Evolutionary conservation across 352 stramenopile species (phyloP).

Genomic region (Globisporangium polare): DNA sequence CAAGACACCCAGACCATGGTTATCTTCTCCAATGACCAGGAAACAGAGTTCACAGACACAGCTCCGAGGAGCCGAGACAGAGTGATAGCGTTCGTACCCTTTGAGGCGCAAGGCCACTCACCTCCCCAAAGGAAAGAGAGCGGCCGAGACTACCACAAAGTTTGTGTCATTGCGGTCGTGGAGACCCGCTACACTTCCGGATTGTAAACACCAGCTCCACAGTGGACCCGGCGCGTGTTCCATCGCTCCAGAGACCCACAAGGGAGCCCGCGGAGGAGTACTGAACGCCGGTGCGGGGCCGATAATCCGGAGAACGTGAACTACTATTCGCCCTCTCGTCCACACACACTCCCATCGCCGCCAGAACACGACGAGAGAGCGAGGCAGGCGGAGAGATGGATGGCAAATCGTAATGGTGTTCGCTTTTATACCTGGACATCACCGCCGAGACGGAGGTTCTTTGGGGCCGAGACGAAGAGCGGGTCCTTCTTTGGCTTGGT

Average conservation of each 20-base stretch:
- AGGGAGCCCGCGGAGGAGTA: conserved; percentile 2
- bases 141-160: conserved; percentile 68
- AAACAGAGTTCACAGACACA: conserved; percentile 12
- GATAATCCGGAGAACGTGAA: conserved; percentile 20
- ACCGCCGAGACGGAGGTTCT: conserved; percentile 95
- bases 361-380: not conserved
- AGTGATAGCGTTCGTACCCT: conserved; percentile 61
- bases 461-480: conserved; percentile 92
- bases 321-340: conserved; percentile 6
- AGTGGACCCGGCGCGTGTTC: not conserved
- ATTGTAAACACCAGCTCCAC: conserved; percentile 4
- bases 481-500: conserved; percentile 88
- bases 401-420: conserved; percentile 12
- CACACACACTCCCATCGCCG: not conserved
- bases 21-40: conserved; percentile 1
- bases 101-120: conserved; percentile 52
- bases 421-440: conserved; percentile 90
- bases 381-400: not conserved
- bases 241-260: not conserved
- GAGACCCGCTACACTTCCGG: conserved; percentile 77
- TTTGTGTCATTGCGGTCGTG: conserved; percentile 93
- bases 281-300: not conserved
- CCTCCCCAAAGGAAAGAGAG: not conserved
- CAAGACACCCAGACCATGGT: not conserved
- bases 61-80: conserved; percentile 3